A percentile compares a stretch with the other conserved stretches of the same genome.
Conservation (phyloP, 1,284 basidiomycete genomes). For the Boletus mariae region DNA sequence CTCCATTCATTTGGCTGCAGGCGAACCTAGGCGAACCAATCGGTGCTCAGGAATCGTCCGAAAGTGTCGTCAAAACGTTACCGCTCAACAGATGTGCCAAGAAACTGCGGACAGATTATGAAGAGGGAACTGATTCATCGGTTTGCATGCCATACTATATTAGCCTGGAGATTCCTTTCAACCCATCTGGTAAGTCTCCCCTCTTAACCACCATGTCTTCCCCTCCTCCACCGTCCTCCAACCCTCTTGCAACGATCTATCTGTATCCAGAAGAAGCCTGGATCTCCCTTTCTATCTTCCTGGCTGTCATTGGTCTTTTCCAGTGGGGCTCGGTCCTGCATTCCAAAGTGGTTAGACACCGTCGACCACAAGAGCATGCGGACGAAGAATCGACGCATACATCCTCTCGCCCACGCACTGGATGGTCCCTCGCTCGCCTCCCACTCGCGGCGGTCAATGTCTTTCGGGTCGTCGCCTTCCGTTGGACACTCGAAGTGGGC, state of each 20-base stretch:
- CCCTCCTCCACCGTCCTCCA: neutral
- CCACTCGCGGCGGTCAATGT: conserved; percentile 40
- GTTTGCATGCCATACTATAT: neutral
- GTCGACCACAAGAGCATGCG: neutral
- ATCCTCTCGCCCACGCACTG: neutral
- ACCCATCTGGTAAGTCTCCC: neutral
- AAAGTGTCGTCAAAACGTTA: too few relatives aligned
- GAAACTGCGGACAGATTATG: too few relatives aligned
- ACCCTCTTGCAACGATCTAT: neutral
- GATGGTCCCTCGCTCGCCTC: conserved; percentile 28
- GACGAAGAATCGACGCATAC: conserved; percentile 24
- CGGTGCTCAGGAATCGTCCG: too few relatives aligned
- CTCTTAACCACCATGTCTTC: conserved; percentile 3
- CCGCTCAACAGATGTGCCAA: too few relatives aligned
- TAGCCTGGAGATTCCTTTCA: neutral
- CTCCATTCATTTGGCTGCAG: too few relatives aligned
- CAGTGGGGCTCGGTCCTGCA: conserved; percentile 30
- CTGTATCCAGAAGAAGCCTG: conserved; percentile 43
- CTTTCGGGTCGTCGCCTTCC: conserved; percentile 48
- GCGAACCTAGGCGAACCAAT: too few relatives aligned
- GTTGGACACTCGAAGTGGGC: conserved; percentile 45
- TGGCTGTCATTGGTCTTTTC: conserved; percentile 39
- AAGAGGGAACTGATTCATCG: too few relatives aligned
- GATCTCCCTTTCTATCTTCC: conserved; percentile 42
- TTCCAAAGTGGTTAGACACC: conserved; percentile 23